Evolutionary conservation across 805 yeast species (phyloP), one percentile per base, ranked within the genome.

Genomic region (Osmozyma mogii): DNA sequence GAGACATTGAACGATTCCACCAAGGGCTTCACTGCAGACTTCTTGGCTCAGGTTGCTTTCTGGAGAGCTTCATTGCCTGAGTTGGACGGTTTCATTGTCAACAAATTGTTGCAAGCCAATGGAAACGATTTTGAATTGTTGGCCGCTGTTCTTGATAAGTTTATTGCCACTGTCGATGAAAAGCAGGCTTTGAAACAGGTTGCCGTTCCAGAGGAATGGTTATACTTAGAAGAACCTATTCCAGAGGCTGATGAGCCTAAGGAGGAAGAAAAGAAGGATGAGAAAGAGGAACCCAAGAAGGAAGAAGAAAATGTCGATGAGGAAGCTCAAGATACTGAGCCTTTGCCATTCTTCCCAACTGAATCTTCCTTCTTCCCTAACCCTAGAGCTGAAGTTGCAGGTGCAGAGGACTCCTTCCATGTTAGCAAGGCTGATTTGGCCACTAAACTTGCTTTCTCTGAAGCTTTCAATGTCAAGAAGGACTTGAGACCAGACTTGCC

Each of bases 401-500:
- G 45, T 15, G 22, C 45, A 24, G 69, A 70, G 34, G 54, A 62
- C 1, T 44, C 58, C 8, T 56, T 65, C 22, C 51, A 60, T 37
- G 27, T 48, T 19, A 52, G 56, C 2, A 49, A 50, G 29, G 40
- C 56, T 14, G 81, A 75, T 22, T 59, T 80, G 27, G 74, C 87
- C 15, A 76, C 81, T 60, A 78, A 74, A 45, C 53, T 88, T 35
- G 70, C 83, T 10, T 89, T 89, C 72, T 68, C 72, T 30, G 96
- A 89, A 56, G 88, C 95, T 6, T 89, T 64, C 48, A 65, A 58
- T 11, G 64, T 75, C 27, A 43, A 56, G n/a, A 52, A 64, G 27
- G 62, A 67, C 6, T 68, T 89, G 50, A 80, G 96, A 62, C 97
- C 97, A 16, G 97, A 89, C 45, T 65, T 84, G 38, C 85, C 96